Evolutionary conservation across 495 filamentous ascomycete species (phyloP).

Genomic region (Xylaria scruposa): DNA sequence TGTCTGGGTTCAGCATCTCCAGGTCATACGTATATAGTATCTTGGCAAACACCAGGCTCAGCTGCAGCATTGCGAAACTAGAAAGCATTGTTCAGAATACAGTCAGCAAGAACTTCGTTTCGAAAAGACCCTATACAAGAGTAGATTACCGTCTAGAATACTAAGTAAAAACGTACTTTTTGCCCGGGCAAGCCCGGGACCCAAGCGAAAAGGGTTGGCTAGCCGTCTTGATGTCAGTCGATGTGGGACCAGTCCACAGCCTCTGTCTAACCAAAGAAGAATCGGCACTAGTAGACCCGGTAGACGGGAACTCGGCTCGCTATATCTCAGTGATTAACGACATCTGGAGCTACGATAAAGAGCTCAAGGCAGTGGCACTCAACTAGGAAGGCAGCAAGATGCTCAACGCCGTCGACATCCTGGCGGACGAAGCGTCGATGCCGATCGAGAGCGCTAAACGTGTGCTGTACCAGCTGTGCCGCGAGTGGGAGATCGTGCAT

Average conservation of each 20-base stretch:
- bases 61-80: no score
- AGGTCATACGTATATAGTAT: slow-evolving; percentile 46
- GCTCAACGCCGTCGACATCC: background rate
- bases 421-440: background rate
- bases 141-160: no score
- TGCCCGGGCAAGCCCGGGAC: background rate
- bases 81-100: no score
- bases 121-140: no score
- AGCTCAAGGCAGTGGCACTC: no score
- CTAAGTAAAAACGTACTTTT: no score
- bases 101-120: no score
- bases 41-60: slow-evolving; percentile 41
- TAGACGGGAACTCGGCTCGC: no score
- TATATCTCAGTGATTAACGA: no score
- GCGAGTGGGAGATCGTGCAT: slow-evolving; percentile 6
- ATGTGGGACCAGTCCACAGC: slow-evolving; percentile 33
- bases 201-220: slow-evolving; percentile 35
- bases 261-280: no score
- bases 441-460: background rate
- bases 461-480: background rate
- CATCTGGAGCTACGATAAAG: no score
- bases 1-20: slow-evolving; percentile 40
- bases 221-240: slow-evolving; percentile 43
- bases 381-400: background rate
- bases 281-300: no score